A percentile compares a stretch with the other conserved stretches of the same genome.
phyloP scores from a whole-genome alignment of 192 early-diverging fungal species.

The Hyaloraphidium curvatum region DNA sequence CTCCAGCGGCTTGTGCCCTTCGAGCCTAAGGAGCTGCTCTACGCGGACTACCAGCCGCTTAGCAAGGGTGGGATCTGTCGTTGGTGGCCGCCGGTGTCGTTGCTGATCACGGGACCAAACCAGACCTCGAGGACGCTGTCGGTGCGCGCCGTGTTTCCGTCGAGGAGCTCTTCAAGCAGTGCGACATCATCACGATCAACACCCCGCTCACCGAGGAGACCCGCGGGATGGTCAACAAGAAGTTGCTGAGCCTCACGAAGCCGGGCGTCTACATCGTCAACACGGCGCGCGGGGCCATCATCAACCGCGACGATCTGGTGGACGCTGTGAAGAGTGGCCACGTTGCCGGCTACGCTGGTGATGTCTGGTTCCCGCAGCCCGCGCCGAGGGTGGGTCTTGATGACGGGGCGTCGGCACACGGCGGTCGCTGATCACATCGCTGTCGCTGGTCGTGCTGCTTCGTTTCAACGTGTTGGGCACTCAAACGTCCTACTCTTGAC shows the following conservation, averaged over 20 bases:
- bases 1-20: slow-evolving; percentile 9
- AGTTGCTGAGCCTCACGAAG: neutral
- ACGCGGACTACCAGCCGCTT: neutral
- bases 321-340: neutral
- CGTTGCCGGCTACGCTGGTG: neutral
- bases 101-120: neutral
- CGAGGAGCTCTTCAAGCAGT: neutral
- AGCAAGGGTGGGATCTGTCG: neutral
- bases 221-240: neutral
- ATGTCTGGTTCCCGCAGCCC: neutral
- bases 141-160: neutral
- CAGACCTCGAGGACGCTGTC: neutral
- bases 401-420: too few species aligned
- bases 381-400: too few species aligned
- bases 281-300: neutral
- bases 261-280: neutral
- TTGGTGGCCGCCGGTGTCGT: neutral
- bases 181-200: neutral
- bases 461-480: too few species aligned
- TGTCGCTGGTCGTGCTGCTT: too few species aligned
- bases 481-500: too few species aligned
- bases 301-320: neutral
- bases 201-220: neutral
- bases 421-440: too few species aligned
- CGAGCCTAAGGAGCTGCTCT: slow-evolving; percentile 6